Base-by-base conservation (phyloP, 805 yeast genomes). In the Henningerozyma blattae region DNA sequence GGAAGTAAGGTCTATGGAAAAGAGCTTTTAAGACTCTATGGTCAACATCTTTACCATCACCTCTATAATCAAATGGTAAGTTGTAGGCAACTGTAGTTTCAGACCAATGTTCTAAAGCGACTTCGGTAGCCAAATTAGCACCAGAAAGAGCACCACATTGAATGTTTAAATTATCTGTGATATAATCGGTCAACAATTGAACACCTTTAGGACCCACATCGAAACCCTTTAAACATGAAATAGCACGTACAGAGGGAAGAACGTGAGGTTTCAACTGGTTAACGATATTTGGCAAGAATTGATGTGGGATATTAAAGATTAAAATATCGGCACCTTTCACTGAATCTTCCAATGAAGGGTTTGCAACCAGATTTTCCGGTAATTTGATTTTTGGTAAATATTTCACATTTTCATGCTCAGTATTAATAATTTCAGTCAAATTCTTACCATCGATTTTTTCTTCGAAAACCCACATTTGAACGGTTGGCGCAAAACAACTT, bases 1-100 rank as follows among this genome's bases (percentile, higher is more conserved):
- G 97, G 84, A 91, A 91, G 68, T 91, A 91, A 22, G 94, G 89
- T 67, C 97, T 77, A 69, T 91, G 97, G 82, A 91, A 89, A 33
- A 86, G 69, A 40, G 76, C 76, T 59, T 78, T 84, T 54, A 89
- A 66, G 22, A 81, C 72, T 28, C 58, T 58, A 42, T 75, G 74
- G 56, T 83, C 93, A 38, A 83, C 74, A 59, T 64, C 68, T 41
- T 52, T 52, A 36, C 67, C 66, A 28, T 50, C 57, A 35, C 68
- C 68, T 42, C 54, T 59, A 55, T 50, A 62, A 41, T 85, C 84
- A 18, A 54, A 54, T 37, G 95, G 95, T 17, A 67, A 51, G 37
- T 71, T 75, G 65, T 84, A 91, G 16, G 96, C 98, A 44, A 91
- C 85, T 10, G 98, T 87, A 39, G 98, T 91, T 64, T 91, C 98